Base-by-base conservation (phyloP, 1,284 basidiomycete genomes). In the Boletus sp. region DNA sequence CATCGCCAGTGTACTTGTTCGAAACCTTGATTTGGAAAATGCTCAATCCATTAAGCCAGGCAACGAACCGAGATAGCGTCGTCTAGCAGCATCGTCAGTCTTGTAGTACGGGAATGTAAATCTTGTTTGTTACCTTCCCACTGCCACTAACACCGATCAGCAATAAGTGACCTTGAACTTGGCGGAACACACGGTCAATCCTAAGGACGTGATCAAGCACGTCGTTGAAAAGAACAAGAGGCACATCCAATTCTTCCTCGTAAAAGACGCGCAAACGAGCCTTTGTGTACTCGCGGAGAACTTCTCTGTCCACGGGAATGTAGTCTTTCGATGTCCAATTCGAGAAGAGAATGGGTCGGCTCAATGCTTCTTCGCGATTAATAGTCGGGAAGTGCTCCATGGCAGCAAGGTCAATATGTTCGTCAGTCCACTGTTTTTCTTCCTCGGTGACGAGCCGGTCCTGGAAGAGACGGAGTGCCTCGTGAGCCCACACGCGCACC, bases 321-420 rank as follows among this genome's bases (percentile, higher is more conserved):
- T 98, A 98, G 66, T 97, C 76, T 70, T 94, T 93, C n/a, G 94
- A 94, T 1, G 95, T 96, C 96, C 96, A 99, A 67, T 99, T 98
- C 5, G 94, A 96, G 77, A 94, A 99, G 29, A 99, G 74, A 56
- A 99, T 95, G 0, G 97, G 96, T 17, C 96, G 82, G 20, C 63
- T 69, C 23, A 99, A 77, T 1, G 91, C 88, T 62, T 95, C 91
- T 16, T 84, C 81, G 26, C 79, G 77, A 62, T 91, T 86, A 66
- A 97, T 86, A 6, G 88, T 94, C 0, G 94, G 94, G 84, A 99
- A 99, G 66, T 95, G 84, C 49, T 83, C 76, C 71, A 85, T 74
- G 0, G 94, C 94, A 14, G 82, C 83, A n/a, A 73, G 59, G 64
- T 99, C 91, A 49, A 99, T 89, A 57, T 86, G 78, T 50, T 91